Percentiles rank a stretch among this genome's conserved stretches.
These are phyloP conservation scores for Tuber aestivum DNA, from an alignment of 495 filamentous ascomycete species.

Conservation along the genomic window DNA sequence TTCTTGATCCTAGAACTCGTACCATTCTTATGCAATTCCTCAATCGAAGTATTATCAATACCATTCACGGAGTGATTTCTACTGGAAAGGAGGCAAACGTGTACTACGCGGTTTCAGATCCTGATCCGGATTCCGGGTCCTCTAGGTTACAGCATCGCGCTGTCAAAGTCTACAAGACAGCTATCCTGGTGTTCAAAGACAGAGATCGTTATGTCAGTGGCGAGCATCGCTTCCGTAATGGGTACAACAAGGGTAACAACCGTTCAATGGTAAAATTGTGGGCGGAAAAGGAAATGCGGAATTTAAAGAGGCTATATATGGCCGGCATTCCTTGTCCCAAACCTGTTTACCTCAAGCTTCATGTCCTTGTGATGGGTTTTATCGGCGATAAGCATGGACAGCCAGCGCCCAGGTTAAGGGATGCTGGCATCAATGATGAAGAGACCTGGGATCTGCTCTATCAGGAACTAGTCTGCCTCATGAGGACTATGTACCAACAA, in stretches of 20 bases:
- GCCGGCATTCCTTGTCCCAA: slow-evolving; percentile 88
- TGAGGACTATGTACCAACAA: slow-evolving; percentile 84
- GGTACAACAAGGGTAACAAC: slow-evolving; percentile 86
- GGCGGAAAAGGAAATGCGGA: slow-evolving; percentile 98
- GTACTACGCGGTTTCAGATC: slow-evolving; percentile 66
- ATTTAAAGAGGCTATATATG: slow-evolving; percentile 71
- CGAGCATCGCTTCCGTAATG: slow-evolving; percentile 74
- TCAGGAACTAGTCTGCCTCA: slow-evolving; percentile 73
- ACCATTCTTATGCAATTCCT: slow-evolving; percentile 96
- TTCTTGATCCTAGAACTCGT: slow-evolving; percentile 84
- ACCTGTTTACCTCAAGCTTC: slow-evolving; percentile 75
- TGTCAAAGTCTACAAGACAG: slow-evolving; percentile 98
- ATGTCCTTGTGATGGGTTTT: slow-evolving; percentile 92
- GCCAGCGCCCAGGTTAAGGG: slow-evolving; percentile 70
- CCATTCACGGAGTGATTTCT: slow-evolving; percentile 79
- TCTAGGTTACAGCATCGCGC: slow-evolving; percentile 57
- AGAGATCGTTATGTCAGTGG: slow-evolving; percentile 89
- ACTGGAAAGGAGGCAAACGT: slow-evolving; percentile 98
- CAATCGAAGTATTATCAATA: slow-evolving; percentile 72
- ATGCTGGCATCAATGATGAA: slow-evolving; percentile 49
- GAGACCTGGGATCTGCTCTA: slow-evolving; percentile 69
- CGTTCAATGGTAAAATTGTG: slow-evolving; percentile 94
- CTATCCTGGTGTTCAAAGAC: slow-evolving; percentile 94
- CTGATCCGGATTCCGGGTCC: slow-evolving; percentile 49
- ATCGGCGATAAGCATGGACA: slow-evolving; percentile 80